A percentile compares a stretch with the other conserved stretches of the same genome.
These are phyloP conservation scores for Saccharomycopsis amapae DNA, from an alignment of 805 yeast species.

Conservation along the genomic window DNA sequence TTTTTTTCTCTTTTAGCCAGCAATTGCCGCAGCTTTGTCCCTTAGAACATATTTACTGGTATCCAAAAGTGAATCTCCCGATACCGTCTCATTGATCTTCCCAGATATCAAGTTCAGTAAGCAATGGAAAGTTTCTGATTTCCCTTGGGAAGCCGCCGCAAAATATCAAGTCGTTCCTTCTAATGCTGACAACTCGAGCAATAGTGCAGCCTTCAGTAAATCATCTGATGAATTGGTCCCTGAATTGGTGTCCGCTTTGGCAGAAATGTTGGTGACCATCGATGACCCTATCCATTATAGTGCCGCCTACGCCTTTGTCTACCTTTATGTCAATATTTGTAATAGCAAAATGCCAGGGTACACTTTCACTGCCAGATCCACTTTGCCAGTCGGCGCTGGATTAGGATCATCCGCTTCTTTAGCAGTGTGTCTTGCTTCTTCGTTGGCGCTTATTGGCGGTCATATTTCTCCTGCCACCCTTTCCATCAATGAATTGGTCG, in stretches of 20 bases:
- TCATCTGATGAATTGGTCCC: constrained; percentile 53
- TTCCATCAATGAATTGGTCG: constrained; percentile 2
- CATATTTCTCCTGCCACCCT: constrained; percentile 37
- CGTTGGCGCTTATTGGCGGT: constrained; percentile 55
- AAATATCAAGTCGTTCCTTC: constrained; percentile 19
- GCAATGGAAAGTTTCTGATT: constrained; percentile 52
- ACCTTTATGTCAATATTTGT: constrained; percentile 60
- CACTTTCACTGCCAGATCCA: constrained; percentile 64
- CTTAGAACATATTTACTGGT: constrained; percentile 77
- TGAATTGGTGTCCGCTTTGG: constrained; percentile 45
- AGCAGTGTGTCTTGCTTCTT: constrained; percentile 76
- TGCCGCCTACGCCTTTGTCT: constrained; percentile 79
- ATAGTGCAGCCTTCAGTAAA: constrained; percentile 23
- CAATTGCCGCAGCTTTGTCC: constrained; percentile 91
- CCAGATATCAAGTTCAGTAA: constrained; percentile 71
- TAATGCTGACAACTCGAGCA: constrained; percentile 12
- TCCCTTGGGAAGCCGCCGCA: constrained; percentile 49
- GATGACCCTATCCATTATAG: constrained; percentile 56
- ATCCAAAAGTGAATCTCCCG: constrained; percentile 34
- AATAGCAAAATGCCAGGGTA: constrained; percentile 39
- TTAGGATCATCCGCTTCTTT: constrained; percentile 91
- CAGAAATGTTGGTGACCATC: constrained; percentile 38
- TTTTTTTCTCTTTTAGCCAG: constrained; percentile 44
- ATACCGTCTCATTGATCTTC: constrained; percentile 56
- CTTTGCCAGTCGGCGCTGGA: constrained; percentile 95